Percentiles rank a stretch among this genome's conserved stretches.
phyloP scores from a whole-genome alignment of 2,329 filamentous ascomycete species.

The Microdochium paspali region DNA sequence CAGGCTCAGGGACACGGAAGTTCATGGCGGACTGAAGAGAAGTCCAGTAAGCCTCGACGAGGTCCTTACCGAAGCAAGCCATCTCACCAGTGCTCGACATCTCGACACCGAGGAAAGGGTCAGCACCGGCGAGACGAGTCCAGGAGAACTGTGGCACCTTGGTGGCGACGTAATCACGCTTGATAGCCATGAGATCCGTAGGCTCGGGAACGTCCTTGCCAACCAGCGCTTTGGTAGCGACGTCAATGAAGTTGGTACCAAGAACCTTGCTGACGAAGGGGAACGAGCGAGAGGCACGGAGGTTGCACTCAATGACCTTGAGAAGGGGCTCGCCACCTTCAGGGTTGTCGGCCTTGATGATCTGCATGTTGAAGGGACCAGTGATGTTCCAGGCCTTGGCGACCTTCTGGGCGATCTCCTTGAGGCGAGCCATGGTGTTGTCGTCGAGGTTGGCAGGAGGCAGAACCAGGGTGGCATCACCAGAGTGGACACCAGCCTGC shows the following conservation, averaged over 20 bases:
- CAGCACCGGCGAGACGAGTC: constrained; percentile 93
- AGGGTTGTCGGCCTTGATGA: constrained; percentile 82
- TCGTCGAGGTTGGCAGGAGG: constrained; percentile 76
- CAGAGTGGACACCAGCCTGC: constrained; percentile 96
- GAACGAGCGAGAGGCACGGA: constrained; percentile 94
- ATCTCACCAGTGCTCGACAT: constrained; percentile 97
- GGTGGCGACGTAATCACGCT: constrained; percentile 88
- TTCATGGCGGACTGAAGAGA: constrained; percentile 97
- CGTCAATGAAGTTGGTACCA: constrained; percentile 92
- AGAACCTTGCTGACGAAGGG: constrained; percentile 97
- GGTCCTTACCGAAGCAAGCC: constrained; percentile 94
- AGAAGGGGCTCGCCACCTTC: constrained; percentile 67
- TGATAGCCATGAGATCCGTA: constrained; percentile 76
- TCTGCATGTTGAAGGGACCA: constrained; percentile 99
- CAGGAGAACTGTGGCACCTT: constrained; percentile 99
- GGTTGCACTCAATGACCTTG: constrained; percentile 97
- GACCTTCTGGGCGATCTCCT: constrained; percentile 93
- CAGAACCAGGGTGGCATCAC: constrained; percentile 89
- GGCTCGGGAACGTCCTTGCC: constrained; percentile 77
- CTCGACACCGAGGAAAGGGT: constrained; percentile 95
- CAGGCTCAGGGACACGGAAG: constrained; percentile 91
- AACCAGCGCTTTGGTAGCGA: constrained; percentile 85
- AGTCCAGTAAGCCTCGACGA: constrained; percentile 96
- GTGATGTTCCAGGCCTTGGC: constrained; percentile 96
- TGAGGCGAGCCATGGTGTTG: constrained; percentile 72